phyloP scores from a whole-genome alignment of 208 protist genomes.

The Crithidia acanthocephali region DNA sequence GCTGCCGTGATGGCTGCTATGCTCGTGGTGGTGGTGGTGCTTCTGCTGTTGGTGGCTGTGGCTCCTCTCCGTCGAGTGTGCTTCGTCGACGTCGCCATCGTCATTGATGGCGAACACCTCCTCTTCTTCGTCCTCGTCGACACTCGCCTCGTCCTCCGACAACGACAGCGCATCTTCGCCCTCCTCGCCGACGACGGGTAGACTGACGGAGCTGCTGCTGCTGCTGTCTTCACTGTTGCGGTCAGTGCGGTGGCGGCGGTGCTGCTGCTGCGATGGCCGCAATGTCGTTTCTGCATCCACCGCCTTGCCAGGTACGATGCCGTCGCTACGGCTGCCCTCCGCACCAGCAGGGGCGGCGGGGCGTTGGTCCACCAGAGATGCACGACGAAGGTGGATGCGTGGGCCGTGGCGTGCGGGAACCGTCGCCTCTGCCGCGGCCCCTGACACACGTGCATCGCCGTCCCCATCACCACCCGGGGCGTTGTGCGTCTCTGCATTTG shows the following conservation, averaged over 20 bases:
- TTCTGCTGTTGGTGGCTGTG: not conserved
- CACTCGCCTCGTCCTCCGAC: not conserved
- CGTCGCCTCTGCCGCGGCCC: not conserved
- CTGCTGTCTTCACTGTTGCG: not conserved
- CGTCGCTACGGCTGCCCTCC: not conserved
- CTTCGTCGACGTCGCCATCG: not conserved
- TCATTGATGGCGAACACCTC: not conserved
- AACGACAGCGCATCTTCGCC: slow-evolving; percentile 12
- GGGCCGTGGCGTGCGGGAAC: slow-evolving; percentile 11
- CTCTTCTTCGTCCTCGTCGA: slow-evolving; percentile 7
- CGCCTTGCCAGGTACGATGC: slow-evolving; percentile 1
- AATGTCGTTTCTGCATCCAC: too few relatives aligned
- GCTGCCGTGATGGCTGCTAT: not conserved
- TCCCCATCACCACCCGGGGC: not conserved
- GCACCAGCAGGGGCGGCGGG: too few relatives aligned
- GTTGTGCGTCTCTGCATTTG: not conserved
- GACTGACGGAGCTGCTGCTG: slow-evolving; percentile 22
- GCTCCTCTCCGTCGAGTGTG: not conserved
- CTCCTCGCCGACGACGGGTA: slow-evolving; percentile 3
- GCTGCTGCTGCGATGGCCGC: not conserved
- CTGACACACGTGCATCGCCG: not conserved
- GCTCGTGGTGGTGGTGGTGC: not conserved
- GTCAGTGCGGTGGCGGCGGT: too few relatives aligned
- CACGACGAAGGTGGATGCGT: not conserved
- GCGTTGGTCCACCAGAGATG: not conserved